phyloP scores from a whole-genome alignment of 1,284 basidiomycete species.

The Irpex sp. region DNA sequence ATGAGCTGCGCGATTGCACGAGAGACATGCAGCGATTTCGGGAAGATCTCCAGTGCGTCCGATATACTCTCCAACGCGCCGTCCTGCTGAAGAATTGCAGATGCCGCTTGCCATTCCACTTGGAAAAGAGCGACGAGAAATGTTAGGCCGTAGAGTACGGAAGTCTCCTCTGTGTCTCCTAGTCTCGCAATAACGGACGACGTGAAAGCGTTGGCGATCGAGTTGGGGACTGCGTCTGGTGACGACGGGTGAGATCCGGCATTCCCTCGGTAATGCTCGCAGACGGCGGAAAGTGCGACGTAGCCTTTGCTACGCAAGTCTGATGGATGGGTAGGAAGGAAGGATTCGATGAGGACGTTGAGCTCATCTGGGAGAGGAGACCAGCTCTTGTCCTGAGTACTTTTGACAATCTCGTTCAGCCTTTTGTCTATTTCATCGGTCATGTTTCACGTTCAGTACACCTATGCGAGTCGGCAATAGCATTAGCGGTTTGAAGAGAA shows the following conservation, averaged over 20 bases:
- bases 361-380: slow-evolving; percentile 50
- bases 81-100: slow-evolving; percentile 58
- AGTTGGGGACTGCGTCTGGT: slow-evolving; percentile 44
- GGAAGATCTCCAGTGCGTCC: slow-evolving; percentile 62
- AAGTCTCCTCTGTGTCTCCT: slow-evolving; percentile 49
- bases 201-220: slow-evolving; percentile 45
- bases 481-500: background rate
- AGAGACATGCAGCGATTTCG: slow-evolving; percentile 40
- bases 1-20: slow-evolving; percentile 67
- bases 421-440: slow-evolving; percentile 13
- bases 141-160: slow-evolving; percentile 49
- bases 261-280: slow-evolving; percentile 48
- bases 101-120: slow-evolving; percentile 64
- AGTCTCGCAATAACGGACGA: slow-evolving; percentile 44
- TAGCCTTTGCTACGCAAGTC: slow-evolving; percentile 60
- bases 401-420: slow-evolving; percentile 33
- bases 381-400: slow-evolving; percentile 31
- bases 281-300: slow-evolving; percentile 60
- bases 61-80: slow-evolving; percentile 58
- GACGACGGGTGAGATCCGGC: slow-evolving; percentile 24
- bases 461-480: background rate
- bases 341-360: slow-evolving; percentile 48
- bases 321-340: slow-evolving; percentile 44
- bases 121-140: slow-evolving; percentile 75
- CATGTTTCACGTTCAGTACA: slow-evolving; percentile 2